Evolutionary conservation across 2,329 filamentous ascomycete species (phyloP).

Genomic region (Colletotrichum truncatum): DNA sequence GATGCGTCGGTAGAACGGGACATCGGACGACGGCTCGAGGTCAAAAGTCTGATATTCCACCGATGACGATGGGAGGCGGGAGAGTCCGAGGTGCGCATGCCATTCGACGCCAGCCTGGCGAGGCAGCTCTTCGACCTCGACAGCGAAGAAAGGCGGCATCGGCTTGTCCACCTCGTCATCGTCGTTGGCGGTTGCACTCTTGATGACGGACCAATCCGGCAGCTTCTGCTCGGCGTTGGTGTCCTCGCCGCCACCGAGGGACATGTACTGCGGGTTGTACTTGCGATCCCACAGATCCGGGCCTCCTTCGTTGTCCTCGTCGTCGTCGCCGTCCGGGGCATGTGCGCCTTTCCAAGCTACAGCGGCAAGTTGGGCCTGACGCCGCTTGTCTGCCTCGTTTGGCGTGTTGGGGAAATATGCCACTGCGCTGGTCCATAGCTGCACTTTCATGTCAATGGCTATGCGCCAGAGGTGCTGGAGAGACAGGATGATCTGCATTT

Average conservation of each 20-base stretch:
- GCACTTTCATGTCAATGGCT: conserved; percentile 74
- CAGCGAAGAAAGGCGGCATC: conserved; percentile 76
- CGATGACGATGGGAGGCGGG: conserved; percentile 35
- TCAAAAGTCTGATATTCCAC: conserved; percentile 7
- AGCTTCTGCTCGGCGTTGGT: conserved; percentile 42
- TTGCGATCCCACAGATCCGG: conserved; percentile 76
- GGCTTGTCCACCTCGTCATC: conserved; percentile 28
- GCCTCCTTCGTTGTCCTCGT: conserved; percentile 51
- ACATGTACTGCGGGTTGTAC: conserved; percentile 62
- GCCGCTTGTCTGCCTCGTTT: conserved; percentile 37
- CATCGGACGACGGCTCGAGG: background rate
- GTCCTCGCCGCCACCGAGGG: conserved; percentile 41
- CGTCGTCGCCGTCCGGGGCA: conserved; percentile 59
- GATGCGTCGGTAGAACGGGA: conserved; percentile 1
- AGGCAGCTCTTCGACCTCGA: conserved; percentile 81
- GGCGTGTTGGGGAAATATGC: conserved; percentile 70
- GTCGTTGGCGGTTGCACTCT: conserved; percentile 42
- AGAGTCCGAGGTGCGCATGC: conserved; percentile 74
- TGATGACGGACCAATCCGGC: conserved; percentile 61
- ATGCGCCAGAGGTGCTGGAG: conserved; percentile 93
- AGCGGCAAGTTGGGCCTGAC: conserved; percentile 52
- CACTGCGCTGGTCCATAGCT: conserved; percentile 79
- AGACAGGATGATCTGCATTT: conserved; percentile 73
- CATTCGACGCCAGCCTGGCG: conserved; percentile 82
- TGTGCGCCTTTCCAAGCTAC: conserved; percentile 52